Evolutionary conservation across 345 rosid genomes (phyloP).

Genomic region (Syzygium jambos): DNA sequence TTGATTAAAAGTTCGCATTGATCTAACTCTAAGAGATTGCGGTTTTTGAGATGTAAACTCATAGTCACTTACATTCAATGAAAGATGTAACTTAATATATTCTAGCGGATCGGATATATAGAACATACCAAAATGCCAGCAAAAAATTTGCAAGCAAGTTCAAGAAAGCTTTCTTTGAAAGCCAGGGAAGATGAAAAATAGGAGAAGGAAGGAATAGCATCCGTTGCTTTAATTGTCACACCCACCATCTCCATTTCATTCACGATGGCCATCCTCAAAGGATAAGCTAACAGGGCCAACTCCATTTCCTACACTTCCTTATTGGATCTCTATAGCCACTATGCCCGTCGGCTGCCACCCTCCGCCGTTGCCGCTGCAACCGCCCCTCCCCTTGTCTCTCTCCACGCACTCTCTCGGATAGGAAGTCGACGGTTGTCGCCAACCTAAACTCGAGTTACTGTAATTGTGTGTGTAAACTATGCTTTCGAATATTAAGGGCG

Average conservation of each 20-base stretch:
- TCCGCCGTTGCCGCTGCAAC: background rate
- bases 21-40: background rate
- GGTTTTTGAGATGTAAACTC: background rate
- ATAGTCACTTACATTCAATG: background rate
- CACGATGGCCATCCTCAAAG: background rate
- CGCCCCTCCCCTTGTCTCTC: background rate
- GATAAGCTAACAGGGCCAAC: background rate
- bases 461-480: background rate
- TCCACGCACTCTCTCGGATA: background rate
- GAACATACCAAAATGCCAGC: background rate
- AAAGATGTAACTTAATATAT: background rate
- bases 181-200: background rate
- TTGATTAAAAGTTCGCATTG: background rate
- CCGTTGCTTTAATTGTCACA: background rate
- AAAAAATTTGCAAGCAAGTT: background rate
- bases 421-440: background rate
- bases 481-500: background rate
- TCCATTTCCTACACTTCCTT: background rate
- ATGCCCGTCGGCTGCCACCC: background rate
- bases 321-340: background rate
- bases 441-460: background rate
- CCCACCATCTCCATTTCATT: background rate
- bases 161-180: background rate
- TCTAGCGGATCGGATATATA: background rate
- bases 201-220: background rate